Conservation (phyloP, 768 basidiomycete genomes). For the Rhodocollybia butyracea region DNA sequence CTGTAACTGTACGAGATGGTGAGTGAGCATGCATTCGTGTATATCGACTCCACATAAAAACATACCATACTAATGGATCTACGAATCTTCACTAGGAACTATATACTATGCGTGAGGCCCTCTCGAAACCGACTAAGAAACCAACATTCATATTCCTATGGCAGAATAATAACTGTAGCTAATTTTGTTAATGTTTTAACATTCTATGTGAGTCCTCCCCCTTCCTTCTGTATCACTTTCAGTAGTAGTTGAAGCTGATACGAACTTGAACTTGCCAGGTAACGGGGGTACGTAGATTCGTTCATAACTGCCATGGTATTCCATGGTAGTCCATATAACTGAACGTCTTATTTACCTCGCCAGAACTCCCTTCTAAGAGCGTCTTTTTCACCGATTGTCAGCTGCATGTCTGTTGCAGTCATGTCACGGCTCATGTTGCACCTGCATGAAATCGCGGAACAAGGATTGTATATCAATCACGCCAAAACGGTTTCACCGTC, state of each 20-base stretch:
- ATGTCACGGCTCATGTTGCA: constrained; percentile 4
- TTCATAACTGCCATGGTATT: too few relatives aligned
- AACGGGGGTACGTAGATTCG: neutral
- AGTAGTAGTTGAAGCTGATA: neutral
- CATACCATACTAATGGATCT: too few relatives aligned
- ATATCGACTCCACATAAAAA: neutral
- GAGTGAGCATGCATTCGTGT: neutral
- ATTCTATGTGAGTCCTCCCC: neutral
- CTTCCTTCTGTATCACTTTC: neutral
- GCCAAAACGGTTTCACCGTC: neutral
- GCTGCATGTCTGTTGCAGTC: constrained; percentile 3
- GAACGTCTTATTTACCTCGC: neutral
- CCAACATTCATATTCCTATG: neutral
- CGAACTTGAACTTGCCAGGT: neutral
- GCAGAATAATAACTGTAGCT: neutral
- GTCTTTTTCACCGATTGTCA: neutral
- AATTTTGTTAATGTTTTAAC: constrained; percentile 1
- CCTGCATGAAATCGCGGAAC: constrained; percentile 1
- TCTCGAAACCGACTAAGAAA: neutral
- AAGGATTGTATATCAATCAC: constrained; percentile 2
- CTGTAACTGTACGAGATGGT: constrained; percentile 3
- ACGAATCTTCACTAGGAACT: neutral
- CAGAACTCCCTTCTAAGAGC: neutral
- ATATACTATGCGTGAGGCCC: constrained; percentile 1
- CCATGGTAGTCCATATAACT: neutral